Base-by-base conservation (phyloP, 257 asterid species). In the Penstemon newberryi region DNA sequence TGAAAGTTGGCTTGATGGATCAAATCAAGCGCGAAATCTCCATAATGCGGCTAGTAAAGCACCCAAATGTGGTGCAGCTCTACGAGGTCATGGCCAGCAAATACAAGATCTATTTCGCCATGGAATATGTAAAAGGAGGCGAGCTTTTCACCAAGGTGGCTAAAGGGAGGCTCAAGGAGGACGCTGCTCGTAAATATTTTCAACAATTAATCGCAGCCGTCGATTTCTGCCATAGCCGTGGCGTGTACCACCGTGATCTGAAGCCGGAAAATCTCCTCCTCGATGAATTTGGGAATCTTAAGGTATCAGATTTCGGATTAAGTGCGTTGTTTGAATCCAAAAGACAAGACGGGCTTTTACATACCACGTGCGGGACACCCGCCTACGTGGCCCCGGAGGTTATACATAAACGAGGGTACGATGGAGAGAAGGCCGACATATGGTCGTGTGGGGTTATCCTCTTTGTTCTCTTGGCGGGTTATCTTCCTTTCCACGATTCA, bases 331-430 rank as follows among this genome's bases (percentile, higher is more conserved):
- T 80, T 0, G 96, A 90, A 5, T 81, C 92, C 0, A 81, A 77
- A 39, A 66, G 92, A n/a, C 85, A 84, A 43, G 99, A 90, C 54
- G 97, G 97, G 5, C 96, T 93, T 11, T 80, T 93, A 37, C 99
- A 93, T 52, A 93, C 99, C 0, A 85, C 96, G 0, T 93, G 98
- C 15, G 98, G 98, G 10, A 93, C 98, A 0, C 98, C 98, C 0
- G 96, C 98, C 2, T 93, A 93, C 18, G 99, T 90, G 5, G 97
- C 99, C 0, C 99, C 99, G 0, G 99, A 93, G 82, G 96, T 93
- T 7, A 93, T 93, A 33, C 71, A 70, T 18, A 84, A 82, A 44
- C 75, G 66, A 15, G 97, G 99, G 0, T 93, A 90, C 41, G 95
- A 93, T 38, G 99, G 97, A 0, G 97, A 78, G 10, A 90, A 82